phyloP scores from a whole-genome alignment of 2,329 filamentous ascomycete genomes.

The Colletotrichum zoysiae region DNA sequence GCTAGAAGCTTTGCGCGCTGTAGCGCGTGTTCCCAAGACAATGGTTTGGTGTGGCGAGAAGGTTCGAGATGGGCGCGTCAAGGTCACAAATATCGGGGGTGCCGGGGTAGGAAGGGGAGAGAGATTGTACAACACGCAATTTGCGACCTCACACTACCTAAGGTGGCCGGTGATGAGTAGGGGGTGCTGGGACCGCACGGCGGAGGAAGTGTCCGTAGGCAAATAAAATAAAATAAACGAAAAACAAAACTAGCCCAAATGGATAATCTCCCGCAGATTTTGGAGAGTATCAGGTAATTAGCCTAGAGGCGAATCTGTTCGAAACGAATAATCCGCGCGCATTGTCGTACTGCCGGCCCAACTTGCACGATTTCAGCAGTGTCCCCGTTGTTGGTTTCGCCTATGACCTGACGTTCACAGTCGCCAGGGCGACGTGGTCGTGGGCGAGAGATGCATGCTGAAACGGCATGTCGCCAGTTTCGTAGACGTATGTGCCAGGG shows the following conservation, averaged over 20 bases:
- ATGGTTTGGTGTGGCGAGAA: conserved; percentile 27
- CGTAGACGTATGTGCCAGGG: conserved; percentile 29
- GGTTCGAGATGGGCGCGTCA: conserved; percentile 13
- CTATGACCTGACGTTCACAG: neutral
- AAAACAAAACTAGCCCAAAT: neutral
- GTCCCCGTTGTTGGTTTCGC: neutral
- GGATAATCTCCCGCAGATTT: neutral
- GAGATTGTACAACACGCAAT: neutral
- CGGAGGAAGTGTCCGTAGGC: conserved; percentile 4
- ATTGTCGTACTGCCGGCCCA: neutral
- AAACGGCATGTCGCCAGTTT: conserved; percentile 41
- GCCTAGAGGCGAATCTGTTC: neutral
- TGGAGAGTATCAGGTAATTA: neutral
- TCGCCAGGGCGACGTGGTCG: conserved; percentile 34
- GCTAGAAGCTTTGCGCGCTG: neutral
- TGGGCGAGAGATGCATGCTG: conserved; percentile 24
- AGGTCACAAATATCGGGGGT: conserved; percentile 3
- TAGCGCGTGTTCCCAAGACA: conserved; percentile 17
- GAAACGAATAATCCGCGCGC: neutral
- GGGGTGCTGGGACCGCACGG: conserved; percentile 2
- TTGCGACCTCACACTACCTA: neutral
- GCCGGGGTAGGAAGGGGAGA: neutral
- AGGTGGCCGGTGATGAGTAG: neutral
- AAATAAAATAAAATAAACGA: neutral
- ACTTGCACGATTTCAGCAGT: neutral